These are phyloP conservation scores for Solanum tarijense DNA, from an alignment of 257 asterid species.

Conservation along the genomic window DNA sequence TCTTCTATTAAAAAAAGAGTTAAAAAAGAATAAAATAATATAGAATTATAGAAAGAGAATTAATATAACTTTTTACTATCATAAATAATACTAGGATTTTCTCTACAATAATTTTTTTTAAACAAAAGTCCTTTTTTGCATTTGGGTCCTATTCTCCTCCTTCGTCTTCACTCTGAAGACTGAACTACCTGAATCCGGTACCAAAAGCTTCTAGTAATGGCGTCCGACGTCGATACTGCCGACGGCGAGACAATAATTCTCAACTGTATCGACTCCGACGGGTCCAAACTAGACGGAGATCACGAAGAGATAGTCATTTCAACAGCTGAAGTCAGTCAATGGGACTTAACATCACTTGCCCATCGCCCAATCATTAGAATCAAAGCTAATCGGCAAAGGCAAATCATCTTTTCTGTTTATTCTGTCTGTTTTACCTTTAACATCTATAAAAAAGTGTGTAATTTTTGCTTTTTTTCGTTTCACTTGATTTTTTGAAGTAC, in stretches of 20 bases:
- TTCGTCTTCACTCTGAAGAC: neutral
- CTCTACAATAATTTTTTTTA: too few relatives aligned
- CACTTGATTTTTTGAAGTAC: neutral
- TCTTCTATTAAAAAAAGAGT: too few relatives aligned
- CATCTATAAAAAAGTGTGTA: neutral
- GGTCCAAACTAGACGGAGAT: constrained; percentile 7
- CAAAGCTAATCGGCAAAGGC: constrained; percentile 44
- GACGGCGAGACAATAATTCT: constrained; percentile 28
- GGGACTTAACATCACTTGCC: constrained; percentile 50
- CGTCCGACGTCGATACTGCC: constrained; percentile 11
- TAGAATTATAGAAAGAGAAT: too few relatives aligned
- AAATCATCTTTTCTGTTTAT: neutral
- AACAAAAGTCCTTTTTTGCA: neutral
- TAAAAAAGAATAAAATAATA: too few relatives aligned
- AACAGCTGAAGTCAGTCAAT: constrained; percentile 33
- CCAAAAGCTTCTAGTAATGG: constrained; percentile 16
- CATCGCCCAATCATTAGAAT: constrained; percentile 32
- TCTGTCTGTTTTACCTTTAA: neutral
- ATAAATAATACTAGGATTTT: too few relatives aligned
- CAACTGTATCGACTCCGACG: constrained; percentile 23
- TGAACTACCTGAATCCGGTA: neutral
- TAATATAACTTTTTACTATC: too few relatives aligned
- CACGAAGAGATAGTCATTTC: constrained; percentile 32
- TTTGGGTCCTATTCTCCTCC: neutral
- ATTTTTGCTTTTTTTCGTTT: neutral